Percentiles rank a stretch among this genome's conserved stretches.
Evolutionary conservation across 352 stramenopile species (phyloP).

Genomic region (Globisporangium barbulae): DNA sequence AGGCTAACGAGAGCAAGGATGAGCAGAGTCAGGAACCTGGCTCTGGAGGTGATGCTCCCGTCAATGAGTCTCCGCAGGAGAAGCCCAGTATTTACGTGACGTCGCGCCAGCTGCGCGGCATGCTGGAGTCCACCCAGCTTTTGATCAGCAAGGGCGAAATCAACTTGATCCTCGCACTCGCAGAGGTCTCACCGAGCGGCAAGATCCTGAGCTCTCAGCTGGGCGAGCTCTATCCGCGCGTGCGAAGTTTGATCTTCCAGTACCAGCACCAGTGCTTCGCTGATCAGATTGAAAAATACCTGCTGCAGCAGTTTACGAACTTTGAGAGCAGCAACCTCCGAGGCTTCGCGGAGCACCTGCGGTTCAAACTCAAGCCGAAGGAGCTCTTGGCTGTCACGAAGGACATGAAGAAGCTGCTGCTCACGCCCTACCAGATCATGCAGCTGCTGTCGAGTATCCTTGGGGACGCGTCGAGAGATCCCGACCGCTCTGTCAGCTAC

Average conservation of each 20-base stretch:
- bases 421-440: constrained; percentile 50
- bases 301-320: constrained; percentile 45
- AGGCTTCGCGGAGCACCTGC: constrained; percentile 47
- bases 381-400: constrained; percentile 40
- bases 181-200: constrained; percentile 20
- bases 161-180: constrained; percentile 50
- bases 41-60: not conserved
- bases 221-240: constrained; percentile 34
- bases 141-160: constrained; percentile 55
- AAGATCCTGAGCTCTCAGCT: constrained; percentile 38
- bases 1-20: constrained; percentile 13
- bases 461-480: constrained; percentile 17
- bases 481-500: constrained; percentile 46
- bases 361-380: constrained; percentile 40
- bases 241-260: constrained; percentile 53
- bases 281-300: constrained; percentile 33
- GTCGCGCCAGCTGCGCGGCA: constrained; percentile 35
- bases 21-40: not conserved
- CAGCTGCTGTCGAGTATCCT: constrained; percentile 26
- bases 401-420: constrained; percentile 49
- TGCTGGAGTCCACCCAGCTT: constrained; percentile 50
- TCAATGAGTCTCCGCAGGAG: constrained; percentile 2
- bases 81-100: constrained; percentile 33
- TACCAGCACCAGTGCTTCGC: constrained; percentile 50
- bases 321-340: constrained; percentile 49